Base-by-base conservation (phyloP, 176 grass and related monocot species). In the Neostapfia colusana region DNA sequence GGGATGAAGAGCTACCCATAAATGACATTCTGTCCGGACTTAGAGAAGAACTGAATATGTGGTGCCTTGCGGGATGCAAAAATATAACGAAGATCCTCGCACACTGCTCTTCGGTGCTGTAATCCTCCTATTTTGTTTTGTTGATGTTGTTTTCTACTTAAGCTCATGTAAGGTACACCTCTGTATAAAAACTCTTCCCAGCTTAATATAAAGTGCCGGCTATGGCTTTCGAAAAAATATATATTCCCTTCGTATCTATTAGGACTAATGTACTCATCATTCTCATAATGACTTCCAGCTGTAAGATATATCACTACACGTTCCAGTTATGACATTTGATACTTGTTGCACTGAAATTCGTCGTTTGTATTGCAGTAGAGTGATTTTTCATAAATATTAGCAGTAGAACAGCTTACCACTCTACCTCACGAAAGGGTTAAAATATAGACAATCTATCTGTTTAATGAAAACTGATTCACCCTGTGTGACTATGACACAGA, bases 181-280 rank as follows among this genome's bases (percentile, higher is more conserved):
- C n/a, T n/a, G n/a, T n/a, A n/a, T n/a, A n/a, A n/a, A n/a, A n/a
- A n/a, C n/a, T n/a, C n/a, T n/a, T n/a, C n/a, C n/a, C n/a, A n/a
- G n/a, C n/a, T n/a, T n/a, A n/a, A n/a, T n/a, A n/a, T n/a, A n/a
- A n/a, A n/a, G n/a, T n/a, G n/a, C n/a, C n/a, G n/a, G n/a, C n/a
- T n/a, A n/a, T n/a, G n/a, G n/a, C n/a, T n/a, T n/a, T n/a, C n/a
- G n/a, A n/a, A n/a, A n/a, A n/a, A n/a, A 45, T 51, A 17, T 72
- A 51, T 20, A 26, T 66, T 84, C 60, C 73, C 20, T 64, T 40
- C 3, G 8, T 66, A 9, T 35, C 31, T 66, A 45, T 63, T 36
- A 37, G 3, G 67, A 50, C 9, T 5, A 71, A 66, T 43, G 6
- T 53, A 67, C 0, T 63, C 11, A 45, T 53, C 12, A 45, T 42